Evolutionary conservation across 202 grass and related monocot genomes (phyloP).

Genomic region (Elaeis oleifera): DNA sequence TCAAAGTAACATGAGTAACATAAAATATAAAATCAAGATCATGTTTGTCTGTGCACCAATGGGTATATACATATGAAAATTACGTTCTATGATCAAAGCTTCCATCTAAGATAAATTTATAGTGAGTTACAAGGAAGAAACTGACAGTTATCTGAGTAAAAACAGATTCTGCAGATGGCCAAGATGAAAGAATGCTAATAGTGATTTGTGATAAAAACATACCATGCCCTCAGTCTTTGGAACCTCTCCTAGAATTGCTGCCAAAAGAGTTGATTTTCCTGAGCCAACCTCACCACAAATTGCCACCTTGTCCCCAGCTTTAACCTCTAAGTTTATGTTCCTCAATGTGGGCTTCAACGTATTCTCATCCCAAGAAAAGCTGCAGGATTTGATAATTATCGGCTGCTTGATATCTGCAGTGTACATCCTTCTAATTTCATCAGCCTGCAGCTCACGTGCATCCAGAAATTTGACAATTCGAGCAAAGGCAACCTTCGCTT

Average conservation of each 20-base stretch:
- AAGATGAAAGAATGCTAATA: conserved; percentile 1
- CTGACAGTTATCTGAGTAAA: background rate
- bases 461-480: conserved; percentile 72
- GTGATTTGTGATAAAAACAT: conserved; percentile 21
- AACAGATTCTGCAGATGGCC: background rate
- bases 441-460: conserved; percentile 53
- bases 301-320: conserved; percentile 68
- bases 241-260: conserved; percentile 77
- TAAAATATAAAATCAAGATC: too few species aligned
- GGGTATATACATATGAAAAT: too few species aligned
- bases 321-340: conserved; percentile 60
- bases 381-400: conserved; percentile 43
- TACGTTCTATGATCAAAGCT: too few species aligned
- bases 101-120: too few species aligned
- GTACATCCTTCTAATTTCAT: conserved; percentile 32
- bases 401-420: conserved; percentile 22
- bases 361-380: conserved; percentile 88
- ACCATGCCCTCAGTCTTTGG: conserved; percentile 54
- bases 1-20: too few species aligned
- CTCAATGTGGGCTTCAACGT: conserved; percentile 48
- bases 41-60: too few species aligned
- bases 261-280: conserved; percentile 84
- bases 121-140: too few species aligned
- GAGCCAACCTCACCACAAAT: conserved; percentile 96
- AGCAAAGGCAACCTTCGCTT: conserved; percentile 80